Base-by-base conservation (phyloP, 169 alveolate species). In the Plasmodium gallinaceum region DNA sequence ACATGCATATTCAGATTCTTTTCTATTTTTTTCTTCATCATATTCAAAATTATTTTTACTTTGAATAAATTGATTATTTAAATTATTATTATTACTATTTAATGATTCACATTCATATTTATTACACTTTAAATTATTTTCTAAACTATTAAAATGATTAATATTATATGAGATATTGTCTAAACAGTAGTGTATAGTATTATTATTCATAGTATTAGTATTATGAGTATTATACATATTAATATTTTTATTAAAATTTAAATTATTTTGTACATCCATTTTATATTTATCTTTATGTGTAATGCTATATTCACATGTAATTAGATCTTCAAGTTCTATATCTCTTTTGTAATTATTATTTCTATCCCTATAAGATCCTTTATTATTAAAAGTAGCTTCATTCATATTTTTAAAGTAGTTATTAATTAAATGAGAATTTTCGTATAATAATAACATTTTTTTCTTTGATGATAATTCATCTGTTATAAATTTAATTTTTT, bases 401-500 rank as follows among this genome's bases (percentile, higher is more conserved):
- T 22, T 60, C 26, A 18, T 12, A 9, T 37, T 54, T 57, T 7
- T 32, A 62, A 42, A n/a, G 51, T 9, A 9, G n/a, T 14, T 26
- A 37, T 68, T 45, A 24, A 72, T 16, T 37, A 76, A 76, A 26
- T 76, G 61, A 10, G 89, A 76, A 18, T 54, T 16, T 5, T 76
- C 78, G 43, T 76, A 48, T 57, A 76, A 18, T 16, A 76, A 54
- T 7, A 76, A 75, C 20, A 76, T 39, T 22, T 76, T 76, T 48
- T 76, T 76, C 42, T 76, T 76, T 37, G 74, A 64, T 10, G 76
- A 42, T 8, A 76, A 43, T 5, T 76, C 71, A 4, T 64, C 51
- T 8, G 62, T 76, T 20, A 76, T 69, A n/a, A 76, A 76, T 12
- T 18, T 64, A 16, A 76, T 76, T 48, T 76, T 76, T 14, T 76